These are phyloP conservation scores for Limnomonas spitsbergensis DNA, from an alignment of 139 green algal species.

Conservation along the genomic window DNA sequence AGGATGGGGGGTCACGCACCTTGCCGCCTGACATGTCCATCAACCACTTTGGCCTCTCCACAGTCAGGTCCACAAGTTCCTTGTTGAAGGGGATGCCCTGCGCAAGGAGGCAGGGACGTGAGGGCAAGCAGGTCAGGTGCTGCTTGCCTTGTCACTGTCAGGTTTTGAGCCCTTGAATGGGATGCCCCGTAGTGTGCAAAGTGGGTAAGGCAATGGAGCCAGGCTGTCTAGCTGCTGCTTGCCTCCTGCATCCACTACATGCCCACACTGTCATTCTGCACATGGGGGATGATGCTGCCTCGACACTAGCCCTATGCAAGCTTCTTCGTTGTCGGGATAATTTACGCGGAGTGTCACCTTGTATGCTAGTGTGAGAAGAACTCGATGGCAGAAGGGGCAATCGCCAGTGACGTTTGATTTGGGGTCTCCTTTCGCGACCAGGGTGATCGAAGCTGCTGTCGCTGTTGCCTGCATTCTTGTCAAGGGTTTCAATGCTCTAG, in stretches of 20 bases:
- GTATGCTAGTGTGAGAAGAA: neutral
- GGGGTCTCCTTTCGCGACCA: neutral
- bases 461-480: too few species aligned
- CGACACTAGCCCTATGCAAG: neutral
- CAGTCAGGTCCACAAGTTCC: neutral
- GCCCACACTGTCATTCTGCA: too few species aligned
- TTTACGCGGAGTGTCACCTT: neutral
- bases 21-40: constrained; percentile 9
- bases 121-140: neutral
- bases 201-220: neutral
- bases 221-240: neutral
- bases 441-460: too few species aligned
- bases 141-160: neutral
- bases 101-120: neutral
- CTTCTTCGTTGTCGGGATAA: neutral
- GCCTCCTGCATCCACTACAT: too few species aligned
- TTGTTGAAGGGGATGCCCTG: neutral
- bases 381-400: neutral
- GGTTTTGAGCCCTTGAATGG: neutral
- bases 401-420: neutral
- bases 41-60: neutral
- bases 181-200: neutral
- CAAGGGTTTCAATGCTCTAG: too few species aligned
- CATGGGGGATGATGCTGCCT: too few species aligned
- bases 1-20: too few species aligned